Evolutionary conservation across 176 grass and related monocot species (phyloP), one percentile per base, ranked within the genome.

Genomic region (Saccharum officinarum): DNA sequence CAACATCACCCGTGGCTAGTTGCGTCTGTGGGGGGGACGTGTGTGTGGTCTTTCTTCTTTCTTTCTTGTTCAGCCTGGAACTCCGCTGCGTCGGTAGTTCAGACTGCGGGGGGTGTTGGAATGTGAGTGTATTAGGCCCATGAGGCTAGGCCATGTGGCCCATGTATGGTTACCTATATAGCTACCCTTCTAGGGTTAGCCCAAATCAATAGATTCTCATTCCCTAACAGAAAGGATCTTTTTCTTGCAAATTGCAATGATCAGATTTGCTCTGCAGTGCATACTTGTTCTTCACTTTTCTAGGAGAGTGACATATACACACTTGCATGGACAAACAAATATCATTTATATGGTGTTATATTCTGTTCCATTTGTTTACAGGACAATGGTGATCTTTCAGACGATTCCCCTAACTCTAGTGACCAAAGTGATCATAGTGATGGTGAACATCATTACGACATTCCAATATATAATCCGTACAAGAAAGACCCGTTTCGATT

Each of bases 301-400:
- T 20, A 44, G 38, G 39, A 42, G 42, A 30, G 38, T 28, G 5
- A 46, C 34, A 36, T 23, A 20, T 6, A 26, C 57, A 46, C 22
- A 37, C 38, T 8, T 69, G 22, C 79, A 7, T 8, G 25, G 1
- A 69, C n/a, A 6, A 42, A 73, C 15, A 9, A 47, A 26, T 69
- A 66, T 50, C 37, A 42, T 49, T 55, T 77, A 31, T 78, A 62
- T 4, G 60, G 22, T 67, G 26, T 69, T n/a, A 82, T 65, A 83
- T 77, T 72, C 10, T 42, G 45, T 73, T 84, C 9, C 41, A 78
- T 73, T 67, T 69, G 33, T 55, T 77, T 57, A 17, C 73, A 85
- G 73, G 45, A 42, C 34, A 38, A 9, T 69, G 33, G 40, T 22
- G 22, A 13, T 40, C 59, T 20, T 71, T 70, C 46, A 33, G 40